Evolutionary conservation across 306 rosid species (phyloP).

Genomic region (Lathyrus tuberosus): DNA sequence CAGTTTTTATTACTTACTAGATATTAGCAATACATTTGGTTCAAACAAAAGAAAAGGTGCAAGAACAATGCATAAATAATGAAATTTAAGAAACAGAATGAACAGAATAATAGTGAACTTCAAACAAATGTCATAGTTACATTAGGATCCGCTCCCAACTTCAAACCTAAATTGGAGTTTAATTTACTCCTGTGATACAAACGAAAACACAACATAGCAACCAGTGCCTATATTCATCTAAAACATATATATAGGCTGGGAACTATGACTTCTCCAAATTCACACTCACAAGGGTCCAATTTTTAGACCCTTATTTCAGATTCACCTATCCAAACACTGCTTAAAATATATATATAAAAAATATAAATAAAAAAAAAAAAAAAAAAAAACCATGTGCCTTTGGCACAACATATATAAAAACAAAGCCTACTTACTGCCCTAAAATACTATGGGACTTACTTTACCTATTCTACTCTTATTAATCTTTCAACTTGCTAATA

Average conservation of each 20-base stretch:
- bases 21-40: too few species aligned
- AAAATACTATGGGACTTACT: conserved; percentile 45
- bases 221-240: conserved; percentile 69
- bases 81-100: neutral
- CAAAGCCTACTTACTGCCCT: conserved; percentile 39
- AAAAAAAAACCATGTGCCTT: conserved; percentile 58
- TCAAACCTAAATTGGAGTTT: conserved; percentile 54
- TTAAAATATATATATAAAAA: too few species aligned
- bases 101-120: conserved; percentile 26
- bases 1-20: too few species aligned
- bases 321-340: conserved; percentile 51
- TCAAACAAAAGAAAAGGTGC: too few species aligned
- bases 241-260: conserved; percentile 66
- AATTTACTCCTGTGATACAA: conserved; percentile 54
- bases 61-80: neutral
- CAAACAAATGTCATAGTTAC: conserved; percentile 42
- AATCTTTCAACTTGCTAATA: conserved; percentile 49
- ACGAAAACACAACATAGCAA: conserved; percentile 46
- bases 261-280: conserved; percentile 50
- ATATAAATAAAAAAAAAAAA: too few species aligned
- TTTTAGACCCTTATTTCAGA: conserved; percentile 56
- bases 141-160: conserved; percentile 74
- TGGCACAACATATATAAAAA: conserved; percentile 51
- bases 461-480: conserved; percentile 44
- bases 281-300: conserved; percentile 58